Percentiles rank a stretch among this genome's conserved stretches.
Conservation (phyloP, 1,284 basidiomycete species). For the Rhodotorula sp. region DNA sequence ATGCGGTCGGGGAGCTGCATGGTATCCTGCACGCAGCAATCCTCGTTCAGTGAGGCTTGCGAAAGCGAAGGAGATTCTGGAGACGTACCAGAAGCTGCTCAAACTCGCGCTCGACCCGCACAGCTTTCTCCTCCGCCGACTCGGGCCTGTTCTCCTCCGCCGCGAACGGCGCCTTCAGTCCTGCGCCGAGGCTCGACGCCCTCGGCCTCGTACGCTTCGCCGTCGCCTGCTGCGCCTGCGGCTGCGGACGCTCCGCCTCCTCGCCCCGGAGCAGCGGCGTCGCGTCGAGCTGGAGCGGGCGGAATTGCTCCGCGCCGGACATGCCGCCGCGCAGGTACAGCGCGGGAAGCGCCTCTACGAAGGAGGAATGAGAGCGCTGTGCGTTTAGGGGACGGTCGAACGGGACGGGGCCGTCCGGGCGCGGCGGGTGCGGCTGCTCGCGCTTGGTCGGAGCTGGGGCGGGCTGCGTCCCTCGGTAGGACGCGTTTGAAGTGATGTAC, state of each 20-base stretch:
- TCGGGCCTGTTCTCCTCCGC: slow-evolving; percentile 2
- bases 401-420: slow-evolving; percentile 1
- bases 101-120: slow-evolving; percentile 32
- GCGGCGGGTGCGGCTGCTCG: not conserved
- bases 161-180: slow-evolving; percentile 8
- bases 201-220: slow-evolving; percentile 10
- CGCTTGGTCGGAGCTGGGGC: not conserved
- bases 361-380: slow-evolving; percentile 1
- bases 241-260: not conserved
- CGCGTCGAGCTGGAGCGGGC: slow-evolving; percentile 16
- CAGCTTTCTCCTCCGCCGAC: slow-evolving; percentile 11
- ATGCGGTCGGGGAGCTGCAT: slow-evolving; percentile 37
- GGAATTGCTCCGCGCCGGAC: not conserved
- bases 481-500: not conserved
- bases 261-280: not conserved
- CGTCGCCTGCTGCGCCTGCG: not conserved
- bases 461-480: not conserved
- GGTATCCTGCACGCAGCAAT: slow-evolving; percentile 18
- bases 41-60: too few relatives aligned
- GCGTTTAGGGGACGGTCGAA: not conserved
- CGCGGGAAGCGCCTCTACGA: slow-evolving; percentile 23
- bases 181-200: slow-evolving; percentile 25
- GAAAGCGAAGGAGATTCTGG: too few relatives aligned
- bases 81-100: slow-evolving; percentile 26
- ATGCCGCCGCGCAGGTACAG: slow-evolving; percentile 3